A percentile compares a stretch with the other conserved stretches of the same genome.
Evolutionary conservation across 345 rosid species (phyloP).

Genomic region (Trapa incisa): DNA sequence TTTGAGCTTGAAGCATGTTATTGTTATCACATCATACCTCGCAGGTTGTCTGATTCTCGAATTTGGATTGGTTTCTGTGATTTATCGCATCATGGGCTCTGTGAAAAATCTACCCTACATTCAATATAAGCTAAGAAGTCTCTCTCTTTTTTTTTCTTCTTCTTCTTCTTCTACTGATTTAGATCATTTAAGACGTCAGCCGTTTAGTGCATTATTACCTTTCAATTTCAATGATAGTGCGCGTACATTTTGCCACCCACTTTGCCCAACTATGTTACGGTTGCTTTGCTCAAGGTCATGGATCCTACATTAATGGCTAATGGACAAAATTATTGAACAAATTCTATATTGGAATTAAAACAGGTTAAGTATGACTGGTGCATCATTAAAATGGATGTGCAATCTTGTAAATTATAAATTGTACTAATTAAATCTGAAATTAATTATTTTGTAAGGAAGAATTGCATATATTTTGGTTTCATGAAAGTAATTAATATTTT

Average conservation of each 20-base stretch:
- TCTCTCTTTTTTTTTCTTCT: too few species aligned
- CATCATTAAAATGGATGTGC: not conserved
- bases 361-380: not conserved
- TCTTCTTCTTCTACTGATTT: too few species aligned
- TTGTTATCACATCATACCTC: not conserved
- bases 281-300: not conserved
- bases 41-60: not conserved
- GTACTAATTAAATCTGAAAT: too few species aligned
- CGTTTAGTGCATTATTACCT: not conserved
- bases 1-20: slow-evolving; percentile 4
- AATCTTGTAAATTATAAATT: too few species aligned
- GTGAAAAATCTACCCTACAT: too few species aligned
- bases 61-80: not conserved
- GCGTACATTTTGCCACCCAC: not conserved
- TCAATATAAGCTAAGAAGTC: too few species aligned
- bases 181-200: too few species aligned
- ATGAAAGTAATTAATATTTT: too few species aligned
- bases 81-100: not conserved
- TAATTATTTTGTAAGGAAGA: too few species aligned
- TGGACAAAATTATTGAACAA: not conserved
- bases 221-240: not conserved
- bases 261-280: not conserved
- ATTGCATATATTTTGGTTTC: too few species aligned
- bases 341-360: not conserved
- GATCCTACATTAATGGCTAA: not conserved